Percentiles rank a stretch among this genome's conserved stretches.
Conservation (phyloP, 768 basidiomycete genomes). For the Hygrocybe punicea region DNA sequence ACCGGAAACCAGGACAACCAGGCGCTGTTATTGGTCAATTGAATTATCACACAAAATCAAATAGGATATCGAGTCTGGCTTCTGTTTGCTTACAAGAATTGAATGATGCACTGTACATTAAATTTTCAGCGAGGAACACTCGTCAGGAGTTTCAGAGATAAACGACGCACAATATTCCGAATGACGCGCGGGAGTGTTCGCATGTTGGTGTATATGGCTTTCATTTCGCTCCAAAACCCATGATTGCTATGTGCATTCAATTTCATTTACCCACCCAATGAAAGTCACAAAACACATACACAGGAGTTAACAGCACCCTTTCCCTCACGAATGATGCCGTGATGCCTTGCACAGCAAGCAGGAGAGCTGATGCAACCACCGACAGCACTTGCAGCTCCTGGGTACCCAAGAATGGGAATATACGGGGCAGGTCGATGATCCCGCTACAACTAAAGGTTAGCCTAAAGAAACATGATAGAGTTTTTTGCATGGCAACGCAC, state of each 20-base stretch:
- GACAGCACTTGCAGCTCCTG: constrained; percentile 81
- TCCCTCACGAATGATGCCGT: constrained; percentile 67
- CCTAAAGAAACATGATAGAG: neutral
- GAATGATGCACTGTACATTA: constrained; percentile 59
- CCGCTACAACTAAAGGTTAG: constrained; percentile 54
- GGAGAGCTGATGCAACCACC: constrained; percentile 64
- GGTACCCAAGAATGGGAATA: constrained; percentile 72
- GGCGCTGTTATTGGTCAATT: constrained; percentile 41
- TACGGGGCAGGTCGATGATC: constrained; percentile 66
- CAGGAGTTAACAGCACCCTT: constrained; percentile 52
- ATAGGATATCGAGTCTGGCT: constrained; percentile 1
- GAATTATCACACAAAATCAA: neutral
- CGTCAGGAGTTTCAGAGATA: neutral
- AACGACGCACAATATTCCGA: constrained; percentile 67
- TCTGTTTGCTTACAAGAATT: constrained; percentile 66
- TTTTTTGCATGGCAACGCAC: constrained; percentile 51
- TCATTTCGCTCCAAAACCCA: constrained; percentile 44
- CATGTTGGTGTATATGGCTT: constrained; percentile 69
- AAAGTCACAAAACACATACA: constrained; percentile 8
- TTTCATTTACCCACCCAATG: neutral
- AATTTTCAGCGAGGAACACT: neutral
- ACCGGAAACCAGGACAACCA: constrained; percentile 96
- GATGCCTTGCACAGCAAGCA: constrained; percentile 62
- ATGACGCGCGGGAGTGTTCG: constrained; percentile 69
- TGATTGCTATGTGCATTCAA: neutral